Percentiles rank a stretch among this genome's conserved stretches.
phyloP scores from a whole-genome alignment of 2,329 filamentous ascomycete species.

The Bipolaris cookei region DNA sequence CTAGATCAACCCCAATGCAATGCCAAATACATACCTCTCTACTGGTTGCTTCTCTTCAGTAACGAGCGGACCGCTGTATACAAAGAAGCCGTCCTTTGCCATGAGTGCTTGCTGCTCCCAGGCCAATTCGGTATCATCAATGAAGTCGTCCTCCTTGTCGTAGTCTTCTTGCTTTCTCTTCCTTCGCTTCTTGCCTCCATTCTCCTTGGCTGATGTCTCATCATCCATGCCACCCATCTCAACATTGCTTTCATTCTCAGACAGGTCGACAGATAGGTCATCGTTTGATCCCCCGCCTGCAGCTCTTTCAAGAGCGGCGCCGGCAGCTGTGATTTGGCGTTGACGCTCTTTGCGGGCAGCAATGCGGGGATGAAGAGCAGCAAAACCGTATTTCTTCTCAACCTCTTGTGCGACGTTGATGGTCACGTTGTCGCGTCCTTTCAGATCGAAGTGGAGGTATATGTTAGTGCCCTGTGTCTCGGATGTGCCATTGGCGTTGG shows the following conservation, averaged over 20 bases:
- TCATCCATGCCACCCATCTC: conserved; percentile 75
- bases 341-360: conserved; percentile 88
- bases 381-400: conserved; percentile 92
- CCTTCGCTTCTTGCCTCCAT: conserved; percentile 73
- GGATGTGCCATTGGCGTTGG: conserved; percentile 52
- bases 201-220: conserved; percentile 51
- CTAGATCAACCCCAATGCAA: not conserved
- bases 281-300: conserved; percentile 73
- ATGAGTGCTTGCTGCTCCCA: conserved; percentile 97
- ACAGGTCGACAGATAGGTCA: conserved; percentile 81
- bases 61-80: conserved; percentile 91
- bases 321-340: conserved; percentile 84
- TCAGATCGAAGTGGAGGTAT: conserved; percentile 79
- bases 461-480: conserved; percentile 70
- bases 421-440: conserved; percentile 84
- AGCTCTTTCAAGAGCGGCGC: conserved; percentile 80
- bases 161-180: conserved; percentile 75
- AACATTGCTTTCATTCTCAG: conserved; percentile 78
- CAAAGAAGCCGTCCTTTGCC: conserved; percentile 95
- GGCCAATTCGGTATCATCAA: conserved; percentile 89
- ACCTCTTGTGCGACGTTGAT: conserved; percentile 95
- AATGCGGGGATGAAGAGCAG: conserved; percentile 87
- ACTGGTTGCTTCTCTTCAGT: conserved; percentile 79
- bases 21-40: conserved; percentile 60
- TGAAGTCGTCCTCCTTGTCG: conserved; percentile 71